These are phyloP conservation scores for Coemansia sp. DNA, from an alignment of 192 early-diverging fungal species.

Conservation along the genomic window DNA sequence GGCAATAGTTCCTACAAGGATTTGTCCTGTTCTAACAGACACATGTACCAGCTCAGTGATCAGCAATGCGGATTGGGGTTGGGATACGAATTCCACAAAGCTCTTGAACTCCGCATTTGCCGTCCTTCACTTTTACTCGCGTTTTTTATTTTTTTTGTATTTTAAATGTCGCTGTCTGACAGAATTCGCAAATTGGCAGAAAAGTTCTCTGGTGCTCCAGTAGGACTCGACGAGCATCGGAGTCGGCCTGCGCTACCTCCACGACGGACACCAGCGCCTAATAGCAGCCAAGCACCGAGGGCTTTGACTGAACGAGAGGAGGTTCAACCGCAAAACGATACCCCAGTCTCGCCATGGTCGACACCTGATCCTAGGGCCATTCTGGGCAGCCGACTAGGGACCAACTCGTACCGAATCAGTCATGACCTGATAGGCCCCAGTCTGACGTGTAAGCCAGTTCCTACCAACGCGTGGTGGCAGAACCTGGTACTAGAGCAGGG, in stretches of 20 bases:
- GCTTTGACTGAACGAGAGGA: neutral
- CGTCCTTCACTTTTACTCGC: neutral
- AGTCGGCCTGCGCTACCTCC: neutral
- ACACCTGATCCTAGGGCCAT: constrained; percentile 6
- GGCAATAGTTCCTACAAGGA: too few relatives aligned
- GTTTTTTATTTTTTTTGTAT: neutral
- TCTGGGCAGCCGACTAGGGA: constrained; percentile 7
- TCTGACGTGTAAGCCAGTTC: constrained; percentile 19
- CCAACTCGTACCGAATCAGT: constrained; percentile 31
- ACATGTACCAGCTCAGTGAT: too few relatives aligned
- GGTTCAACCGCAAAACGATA: neutral
- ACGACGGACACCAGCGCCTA: neutral
- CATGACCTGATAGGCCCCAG: constrained; percentile 17
- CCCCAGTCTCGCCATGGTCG: constrained; percentile 15
- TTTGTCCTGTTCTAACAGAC: too few relatives aligned
- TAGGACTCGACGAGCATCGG: neutral
- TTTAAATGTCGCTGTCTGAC: constrained; percentile 38
- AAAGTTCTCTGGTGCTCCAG: constrained; percentile 19
- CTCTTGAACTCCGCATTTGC: too few relatives aligned
- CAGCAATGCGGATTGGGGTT: too few relatives aligned
- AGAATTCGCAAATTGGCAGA: constrained; percentile 29
- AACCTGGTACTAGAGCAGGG: constrained; percentile 48
- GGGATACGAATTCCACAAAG: too few relatives aligned
- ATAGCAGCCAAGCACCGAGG: neutral
- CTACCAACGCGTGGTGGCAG: constrained; percentile 57